Base-by-base conservation (phyloP, 2,329 filamentous ascomycete genomes). In the Colletotrichum neosansevieriae region DNA sequence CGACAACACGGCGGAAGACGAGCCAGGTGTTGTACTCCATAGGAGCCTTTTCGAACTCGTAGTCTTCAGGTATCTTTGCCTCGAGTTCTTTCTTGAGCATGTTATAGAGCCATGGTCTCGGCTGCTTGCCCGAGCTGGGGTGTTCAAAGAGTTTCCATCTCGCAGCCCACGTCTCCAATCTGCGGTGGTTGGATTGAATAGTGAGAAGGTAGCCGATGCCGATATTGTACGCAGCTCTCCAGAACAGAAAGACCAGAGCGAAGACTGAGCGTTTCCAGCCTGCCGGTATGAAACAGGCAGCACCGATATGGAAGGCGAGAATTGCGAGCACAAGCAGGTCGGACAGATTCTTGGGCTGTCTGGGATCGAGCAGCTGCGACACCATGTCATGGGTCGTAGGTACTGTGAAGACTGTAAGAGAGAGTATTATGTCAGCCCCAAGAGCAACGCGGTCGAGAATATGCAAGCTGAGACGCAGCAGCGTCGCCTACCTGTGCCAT, bases 1-100 rank as follows among this genome's bases (percentile, higher is more conserved):
- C 96, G 77, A 98, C 96, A 36, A 98, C 88, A 74, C 96, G 91
- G 73, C 96, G 91, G 83, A 99, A 99, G 73, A 98, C 89, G 64
- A 99, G 88, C 96, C 96, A 99, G 47, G 96, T 97, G 83, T 99
- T 99, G 87, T 98, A 99, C 86, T 99, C 96, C 79, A 98, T 85
- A 15, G 96, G 96, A 0, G 95, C 95, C 74, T 92, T 88, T 74
- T 97, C 94, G 76, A 99, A 97, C 71, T 91, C 90, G 83, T 98
- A 99, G 82, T 99, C 94, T 75, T 92, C 87, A 3, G 93, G 91
- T 71, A 99, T 97, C 82, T 99, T 98, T 74, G 93, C 92, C 82
- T 98, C 94, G 79, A 98, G 87, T 80, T 99, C 96, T 68, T 86
- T 85, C 80, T 97, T 97, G 74, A 99, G 85, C 71, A 97, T 85